Evolutionary conservation across 495 filamentous ascomycete genomes (phyloP).

Genomic region (Podospora sp.): DNA sequence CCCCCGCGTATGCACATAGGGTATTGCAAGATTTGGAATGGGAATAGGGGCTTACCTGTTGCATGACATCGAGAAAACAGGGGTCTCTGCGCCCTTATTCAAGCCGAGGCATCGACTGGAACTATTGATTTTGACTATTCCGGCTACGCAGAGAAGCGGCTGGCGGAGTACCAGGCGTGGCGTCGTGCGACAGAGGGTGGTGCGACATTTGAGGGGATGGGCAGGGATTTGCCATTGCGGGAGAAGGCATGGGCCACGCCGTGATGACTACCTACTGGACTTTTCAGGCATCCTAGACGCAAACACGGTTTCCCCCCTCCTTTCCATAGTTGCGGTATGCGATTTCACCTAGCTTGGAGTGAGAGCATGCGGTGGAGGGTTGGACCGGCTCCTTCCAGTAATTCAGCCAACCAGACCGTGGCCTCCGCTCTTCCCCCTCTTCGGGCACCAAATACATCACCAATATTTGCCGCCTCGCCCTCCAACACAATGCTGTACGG

Average conservation of each 20-base stretch:
- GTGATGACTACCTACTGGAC: neutral
- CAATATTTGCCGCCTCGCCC: too few species aligned
- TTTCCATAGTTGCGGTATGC: too few species aligned
- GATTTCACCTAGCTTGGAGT: too few species aligned
- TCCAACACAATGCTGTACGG: too few species aligned
- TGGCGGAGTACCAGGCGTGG: slow-evolving; percentile 1
- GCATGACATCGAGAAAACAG: neutral
- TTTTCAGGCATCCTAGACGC: too few species aligned
- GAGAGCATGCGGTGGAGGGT: too few species aligned
- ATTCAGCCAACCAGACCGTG: too few species aligned
- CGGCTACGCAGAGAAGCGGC: slow-evolving; percentile 8
- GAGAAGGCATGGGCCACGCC: neutral
- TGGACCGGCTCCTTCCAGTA: too few species aligned
- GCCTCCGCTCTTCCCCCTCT: too few species aligned
- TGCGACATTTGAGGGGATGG: neutral
- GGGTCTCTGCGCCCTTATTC: slow-evolving; percentile 3
- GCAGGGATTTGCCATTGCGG: slow-evolving; percentile 1
- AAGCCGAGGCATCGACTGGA: neutral
- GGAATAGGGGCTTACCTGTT: neutral
- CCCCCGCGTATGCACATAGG: too few species aligned
- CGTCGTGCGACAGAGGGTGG: neutral
- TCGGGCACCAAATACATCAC: too few species aligned
- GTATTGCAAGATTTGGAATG: neutral
- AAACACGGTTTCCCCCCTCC: too few species aligned
- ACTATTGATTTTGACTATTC: slow-evolving; percentile 1